Percentiles rank a stretch among this genome's conserved stretches.
phyloP scores from a whole-genome alignment of 2,329 filamentous ascomycete genomes.

The Helminthosporium solani region DNA sequence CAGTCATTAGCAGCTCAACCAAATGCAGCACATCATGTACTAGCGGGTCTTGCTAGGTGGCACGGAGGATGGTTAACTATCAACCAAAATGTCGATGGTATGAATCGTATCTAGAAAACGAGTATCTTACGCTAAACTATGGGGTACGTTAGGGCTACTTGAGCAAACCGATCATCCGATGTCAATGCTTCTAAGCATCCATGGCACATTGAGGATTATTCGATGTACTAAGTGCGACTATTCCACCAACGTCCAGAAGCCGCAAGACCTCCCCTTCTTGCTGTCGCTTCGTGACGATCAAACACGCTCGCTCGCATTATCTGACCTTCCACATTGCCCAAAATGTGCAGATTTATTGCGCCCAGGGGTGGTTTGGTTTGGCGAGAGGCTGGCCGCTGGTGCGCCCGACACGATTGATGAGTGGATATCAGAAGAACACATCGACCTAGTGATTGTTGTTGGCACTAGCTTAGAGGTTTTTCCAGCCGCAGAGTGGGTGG shows the following conservation, averaged over 20 bases:
- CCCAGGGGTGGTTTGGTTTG: slow-evolving; percentile 17
- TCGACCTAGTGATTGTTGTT: slow-evolving; percentile 12
- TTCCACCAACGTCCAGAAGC: slow-evolving; percentile 4
- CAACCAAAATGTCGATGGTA: slow-evolving; percentile 17
- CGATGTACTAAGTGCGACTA: slow-evolving; percentile 15
- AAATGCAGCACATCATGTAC: slow-evolving; percentile 13
- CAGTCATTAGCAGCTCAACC: slow-evolving; percentile 8
- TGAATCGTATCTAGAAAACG: slow-evolving; percentile 1
- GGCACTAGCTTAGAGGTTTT: slow-evolving; percentile 14
- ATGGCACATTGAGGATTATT: slow-evolving; percentile 8
- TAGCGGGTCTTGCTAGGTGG: slow-evolving; percentile 8
- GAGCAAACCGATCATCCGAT: slow-evolving; percentile 12
- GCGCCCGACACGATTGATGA: slow-evolving; percentile 12
- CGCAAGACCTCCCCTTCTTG: slow-evolving; percentile 10
- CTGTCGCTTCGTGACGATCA: slow-evolving; percentile 3
- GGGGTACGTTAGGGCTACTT: slow-evolving; percentile 8
- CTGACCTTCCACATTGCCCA: slow-evolving; percentile 14
- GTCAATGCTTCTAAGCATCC: slow-evolving; percentile 8
- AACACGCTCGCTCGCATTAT: background rate
- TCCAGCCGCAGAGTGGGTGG: slow-evolving; percentile 16
- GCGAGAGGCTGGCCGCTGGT: slow-evolving; percentile 11
- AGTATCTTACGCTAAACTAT: slow-evolving; percentile 1
- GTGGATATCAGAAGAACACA: slow-evolving; percentile 5
- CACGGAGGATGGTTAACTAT: slow-evolving; percentile 12
- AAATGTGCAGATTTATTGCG: slow-evolving; percentile 11